Evolutionary conservation across 2,329 filamentous ascomycete genomes (phyloP).

Genomic region (Diaporthe longicolla): DNA sequence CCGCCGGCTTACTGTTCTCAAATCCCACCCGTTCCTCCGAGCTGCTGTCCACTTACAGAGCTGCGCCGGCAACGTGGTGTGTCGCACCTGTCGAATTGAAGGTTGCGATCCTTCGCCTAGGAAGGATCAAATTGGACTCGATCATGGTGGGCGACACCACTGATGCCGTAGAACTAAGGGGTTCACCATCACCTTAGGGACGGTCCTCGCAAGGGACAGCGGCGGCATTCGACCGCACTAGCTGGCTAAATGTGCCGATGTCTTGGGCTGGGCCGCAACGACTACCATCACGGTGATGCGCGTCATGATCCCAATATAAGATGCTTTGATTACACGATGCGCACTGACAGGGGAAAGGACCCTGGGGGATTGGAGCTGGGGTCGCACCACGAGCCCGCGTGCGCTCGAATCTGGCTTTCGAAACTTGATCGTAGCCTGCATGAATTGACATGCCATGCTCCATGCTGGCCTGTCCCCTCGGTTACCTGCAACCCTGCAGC

Average conservation of each 20-base stretch:
- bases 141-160: slow-evolving; percentile 24
- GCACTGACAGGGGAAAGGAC: slow-evolving; percentile 10
- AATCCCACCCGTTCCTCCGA: slow-evolving; percentile 25
- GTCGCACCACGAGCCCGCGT: neutral
- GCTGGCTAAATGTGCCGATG: neutral
- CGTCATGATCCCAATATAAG: neutral
- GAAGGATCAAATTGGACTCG: slow-evolving; percentile 25
- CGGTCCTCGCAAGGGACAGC: slow-evolving; percentile 14
- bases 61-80: neutral
- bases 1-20: slow-evolving; percentile 1
- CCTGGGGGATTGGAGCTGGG: neutral
- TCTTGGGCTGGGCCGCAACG: neutral
- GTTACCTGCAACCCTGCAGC: slow-evolving; percentile 21
- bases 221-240: neutral
- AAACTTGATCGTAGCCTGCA: slow-evolving; percentile 14
- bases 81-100: slow-evolving; percentile 17
- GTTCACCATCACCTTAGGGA: slow-evolving; percentile 7
- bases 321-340: slow-evolving; percentile 1
- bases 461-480: neutral
- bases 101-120: slow-evolving; percentile 26
- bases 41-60: slow-evolving; percentile 8
- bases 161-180: neutral
- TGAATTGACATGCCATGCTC: neutral
- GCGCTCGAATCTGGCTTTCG: neutral
- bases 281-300: neutral